Evolutionary conservation across 1,284 basidiomycete genomes (phyloP), one percentile per base, ranked within the genome.

Genomic region (Cystobasidium sp.): DNA sequence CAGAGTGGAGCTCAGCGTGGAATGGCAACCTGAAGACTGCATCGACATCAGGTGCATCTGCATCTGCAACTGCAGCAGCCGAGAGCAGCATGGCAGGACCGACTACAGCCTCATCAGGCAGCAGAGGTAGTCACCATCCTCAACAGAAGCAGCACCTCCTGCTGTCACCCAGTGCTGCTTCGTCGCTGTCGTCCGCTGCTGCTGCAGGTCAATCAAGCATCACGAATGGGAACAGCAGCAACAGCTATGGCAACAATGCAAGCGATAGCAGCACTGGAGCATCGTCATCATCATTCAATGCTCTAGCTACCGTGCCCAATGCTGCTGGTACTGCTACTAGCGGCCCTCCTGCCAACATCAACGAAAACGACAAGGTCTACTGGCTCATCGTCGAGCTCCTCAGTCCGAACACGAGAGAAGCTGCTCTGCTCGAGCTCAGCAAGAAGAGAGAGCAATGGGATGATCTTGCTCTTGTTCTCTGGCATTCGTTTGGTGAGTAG

Each of bases 401-500:
- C 86, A 90, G 91, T 80, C 89, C 90, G 0, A 85, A 85, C 67
- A 88, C 89, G n/a, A 86, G 94, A 76, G 94, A 97, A 81, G 87
- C 86, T 7, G 94, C 95, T 0, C 84, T 97, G 69, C 86, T 99
- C 64, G 97, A 99, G 85, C 86, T 99, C 78, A 97, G 94, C 85
- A 99, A 99, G 87, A 98, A 98, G 85, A 87, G 97, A 78, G 97
- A 99, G 84, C 94, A 98, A 84, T 99, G 97, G 83, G 97, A 99
- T 81, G 96, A 99, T 83, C 88, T 99, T 37, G 97, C 97, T 0
- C 87, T 99, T 43, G 93, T 99, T 14, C 87, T 99, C 6, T 99
- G 97, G 97, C 96, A 99, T 81, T 97, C 95, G 12, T 99, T 98
- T 81, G 97, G 96, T 95, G 78, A 76, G 92, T 85, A 31, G 6